phyloP scores from a whole-genome alignment of 23 red algal genomes.

The Gracilaria vermiculophylla region DNA sequence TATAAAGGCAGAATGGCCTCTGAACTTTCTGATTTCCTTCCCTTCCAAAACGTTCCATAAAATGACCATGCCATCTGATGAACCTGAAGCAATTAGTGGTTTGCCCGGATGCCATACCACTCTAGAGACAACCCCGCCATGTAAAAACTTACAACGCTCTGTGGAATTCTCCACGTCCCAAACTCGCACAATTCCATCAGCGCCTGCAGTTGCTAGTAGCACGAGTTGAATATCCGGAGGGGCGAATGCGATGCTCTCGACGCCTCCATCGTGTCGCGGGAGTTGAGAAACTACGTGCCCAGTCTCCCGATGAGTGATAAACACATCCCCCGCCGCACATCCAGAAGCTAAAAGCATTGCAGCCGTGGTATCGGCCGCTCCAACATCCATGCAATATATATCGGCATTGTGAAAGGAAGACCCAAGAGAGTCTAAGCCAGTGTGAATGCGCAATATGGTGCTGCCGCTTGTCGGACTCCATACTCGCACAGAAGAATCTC shows the following conservation, averaged over 20 bases:
- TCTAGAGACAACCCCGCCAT: constrained; percentile 59
- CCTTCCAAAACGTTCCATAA: constrained; percentile 63
- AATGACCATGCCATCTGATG: constrained; percentile 52
- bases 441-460: constrained; percentile 52
- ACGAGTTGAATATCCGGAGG: constrained; percentile 18
- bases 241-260: constrained; percentile 69
- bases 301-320: constrained; percentile 46
- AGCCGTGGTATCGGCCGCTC: constrained; percentile 21
- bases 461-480: constrained; percentile 72
- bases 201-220: constrained; percentile 55
- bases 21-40: constrained; percentile 23
- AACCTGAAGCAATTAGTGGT: constrained; percentile 49
- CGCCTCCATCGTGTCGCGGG: constrained; percentile 54
- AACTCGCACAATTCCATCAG: constrained; percentile 64
- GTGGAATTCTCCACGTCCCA: constrained; percentile 57
- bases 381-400: constrained; percentile 51
- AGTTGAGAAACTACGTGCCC: constrained; percentile 50
- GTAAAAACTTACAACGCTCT: constrained; percentile 46
- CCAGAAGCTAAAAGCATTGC: constrained; percentile 49
- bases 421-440: constrained; percentile 20
- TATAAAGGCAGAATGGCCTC: constrained; percentile 60
- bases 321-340: constrained; percentile 63
- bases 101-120: constrained; percentile 63
- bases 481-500: constrained; percentile 70
- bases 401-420: constrained; percentile 56